These are phyloP conservation scores for Dissophora globulifera DNA, from an alignment of 192 early-diverging fungal species.

Conservation along the genomic window DNA sequence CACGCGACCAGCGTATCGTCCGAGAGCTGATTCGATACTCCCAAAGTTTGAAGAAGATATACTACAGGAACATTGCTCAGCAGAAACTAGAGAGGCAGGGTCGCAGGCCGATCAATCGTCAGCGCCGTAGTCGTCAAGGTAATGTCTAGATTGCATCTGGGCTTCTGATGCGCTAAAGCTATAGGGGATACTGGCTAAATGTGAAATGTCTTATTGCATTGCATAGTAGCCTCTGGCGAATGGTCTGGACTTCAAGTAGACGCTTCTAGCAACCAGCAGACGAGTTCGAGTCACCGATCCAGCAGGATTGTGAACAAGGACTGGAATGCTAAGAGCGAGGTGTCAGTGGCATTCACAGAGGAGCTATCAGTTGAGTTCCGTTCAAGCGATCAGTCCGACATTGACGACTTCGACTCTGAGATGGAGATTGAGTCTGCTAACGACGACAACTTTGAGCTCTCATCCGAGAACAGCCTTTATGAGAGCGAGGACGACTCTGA, in stretches of 20 bases:
- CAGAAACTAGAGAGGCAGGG: slow-evolving; percentile 16
- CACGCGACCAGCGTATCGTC: slow-evolving; percentile 62
- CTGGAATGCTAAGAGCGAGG: neutral
- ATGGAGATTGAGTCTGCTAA: neutral
- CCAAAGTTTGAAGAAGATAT: slow-evolving; percentile 27
- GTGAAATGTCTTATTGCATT: neutral
- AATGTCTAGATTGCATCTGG: too few species aligned
- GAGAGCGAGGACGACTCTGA: slow-evolving; percentile 22
- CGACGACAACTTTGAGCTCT: slow-evolving; percentile 16
- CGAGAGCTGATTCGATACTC: slow-evolving; percentile 46
- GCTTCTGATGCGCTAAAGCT: too few species aligned
- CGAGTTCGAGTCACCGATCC: neutral
- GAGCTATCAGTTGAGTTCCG: slow-evolving; percentile 21
- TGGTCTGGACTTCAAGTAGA: neutral
- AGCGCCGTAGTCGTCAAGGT: neutral
- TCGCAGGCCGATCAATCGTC: slow-evolving; percentile 7
- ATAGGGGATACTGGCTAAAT: too few species aligned
- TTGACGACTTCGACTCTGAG: neutral
- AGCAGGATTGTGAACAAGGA: neutral
- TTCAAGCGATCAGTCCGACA: slow-evolving; percentile 19
- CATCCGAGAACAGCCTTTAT: slow-evolving; percentile 12
- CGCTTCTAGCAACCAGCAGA: neutral
- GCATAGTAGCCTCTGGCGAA: neutral
- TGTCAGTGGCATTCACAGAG: slow-evolving; percentile 5
- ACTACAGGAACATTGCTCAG: slow-evolving; percentile 23